Conservation (phyloP, 495 filamentous ascomycete genomes). For the Xylaria nigripes region DNA sequence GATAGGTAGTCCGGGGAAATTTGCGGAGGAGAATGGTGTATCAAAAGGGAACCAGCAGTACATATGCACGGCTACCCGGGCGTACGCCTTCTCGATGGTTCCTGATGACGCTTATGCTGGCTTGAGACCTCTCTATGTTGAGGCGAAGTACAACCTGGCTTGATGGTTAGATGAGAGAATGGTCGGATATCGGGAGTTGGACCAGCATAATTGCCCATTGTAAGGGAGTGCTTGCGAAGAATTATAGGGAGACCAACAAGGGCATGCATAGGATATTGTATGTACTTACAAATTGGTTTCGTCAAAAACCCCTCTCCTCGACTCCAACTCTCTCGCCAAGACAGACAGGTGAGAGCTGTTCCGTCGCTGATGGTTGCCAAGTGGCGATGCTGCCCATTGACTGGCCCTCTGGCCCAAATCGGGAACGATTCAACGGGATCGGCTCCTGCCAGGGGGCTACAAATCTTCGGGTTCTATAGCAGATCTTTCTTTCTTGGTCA, state of each 20-base stretch:
- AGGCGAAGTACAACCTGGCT: too few species aligned
- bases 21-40: neutral
- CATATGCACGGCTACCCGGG: slow-evolving; percentile 9
- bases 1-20: neutral
- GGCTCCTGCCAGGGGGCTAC: neutral
- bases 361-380: neutral
- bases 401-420: neutral
- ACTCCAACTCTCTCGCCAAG: neutral
- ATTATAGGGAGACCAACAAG: too few species aligned
- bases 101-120: neutral
- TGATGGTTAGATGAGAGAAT: too few species aligned
- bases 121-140: neutral
- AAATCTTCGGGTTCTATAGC: neutral
- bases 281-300: too few species aligned
- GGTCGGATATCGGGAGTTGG: too few species aligned
- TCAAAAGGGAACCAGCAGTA: slow-evolving; percentile 9
- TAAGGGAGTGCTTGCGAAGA: too few species aligned
- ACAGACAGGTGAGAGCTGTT: neutral
- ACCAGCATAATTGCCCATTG: too few species aligned
- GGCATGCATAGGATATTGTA: neutral
- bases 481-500: neutral
- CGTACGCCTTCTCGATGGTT: too few species aligned
- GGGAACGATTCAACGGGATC: neutral
- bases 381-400: neutral
- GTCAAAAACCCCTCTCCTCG: neutral